Evolutionary conservation across 2,329 filamentous ascomycete species (phyloP).

Genomic region (Sporothrix sp.): DNA sequence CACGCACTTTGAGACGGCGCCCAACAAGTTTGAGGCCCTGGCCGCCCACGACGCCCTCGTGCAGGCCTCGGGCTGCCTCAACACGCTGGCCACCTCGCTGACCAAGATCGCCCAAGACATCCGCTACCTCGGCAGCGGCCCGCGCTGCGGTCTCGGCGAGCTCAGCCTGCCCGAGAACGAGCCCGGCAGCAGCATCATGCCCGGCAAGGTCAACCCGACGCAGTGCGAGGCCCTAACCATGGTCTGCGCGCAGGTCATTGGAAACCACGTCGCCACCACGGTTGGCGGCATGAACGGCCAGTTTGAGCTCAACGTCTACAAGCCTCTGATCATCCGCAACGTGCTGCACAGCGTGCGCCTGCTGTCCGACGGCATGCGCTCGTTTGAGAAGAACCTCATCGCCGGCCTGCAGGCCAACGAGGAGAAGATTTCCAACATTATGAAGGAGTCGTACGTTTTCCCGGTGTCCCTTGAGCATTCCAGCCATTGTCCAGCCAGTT

Average conservation of each 20-base stretch:
- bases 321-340: slow-evolving; percentile 92
- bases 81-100: slow-evolving; percentile 82
- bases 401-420: slow-evolving; percentile 85
- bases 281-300: slow-evolving; percentile 96
- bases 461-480: not conserved
- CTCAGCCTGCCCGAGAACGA: slow-evolving; percentile 94
- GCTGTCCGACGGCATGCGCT: slow-evolving; percentile 83
- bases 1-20: slow-evolving; percentile 86
- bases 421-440: slow-evolving; percentile 76
- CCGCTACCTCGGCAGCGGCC: slow-evolving; percentile 90
- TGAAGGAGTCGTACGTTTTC: slow-evolving; percentile 77
- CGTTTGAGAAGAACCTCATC: slow-evolving; percentile 90
- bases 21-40: slow-evolving; percentile 97
- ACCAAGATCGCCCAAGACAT: slow-evolving; percentile 99
- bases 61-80: slow-evolving; percentile 85
- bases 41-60: slow-evolving; percentile 94
- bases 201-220: slow-evolving; percentile 97
- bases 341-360: slow-evolving; percentile 85
- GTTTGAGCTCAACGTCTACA: slow-evolving; percentile 98
- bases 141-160: slow-evolving; percentile 91
- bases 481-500: not conserved
- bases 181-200: slow-evolving; percentile 97
- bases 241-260: slow-evolving; percentile 96
- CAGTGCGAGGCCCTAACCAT: slow-evolving; percentile 97
- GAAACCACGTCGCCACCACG: slow-evolving; percentile 87